Base-by-base conservation (phyloP, 1,284 basidiomycete genomes). In the Sutorius eximius region DNA sequence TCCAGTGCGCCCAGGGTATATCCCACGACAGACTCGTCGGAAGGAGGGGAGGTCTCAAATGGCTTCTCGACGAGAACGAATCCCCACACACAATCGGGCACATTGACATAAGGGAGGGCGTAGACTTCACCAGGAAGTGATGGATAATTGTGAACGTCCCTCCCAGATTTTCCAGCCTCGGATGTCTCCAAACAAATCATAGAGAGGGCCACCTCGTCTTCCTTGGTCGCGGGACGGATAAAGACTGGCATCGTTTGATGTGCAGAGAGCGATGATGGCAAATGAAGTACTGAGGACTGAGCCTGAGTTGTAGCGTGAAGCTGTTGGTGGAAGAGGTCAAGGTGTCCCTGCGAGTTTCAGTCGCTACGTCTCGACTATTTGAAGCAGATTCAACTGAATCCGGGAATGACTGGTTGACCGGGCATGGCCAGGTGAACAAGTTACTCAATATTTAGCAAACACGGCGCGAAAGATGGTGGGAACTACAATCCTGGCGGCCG, bases 171-270 rank as follows among this genome's bases (percentile, higher is more conserved):
- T 42, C 89, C 89, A 34, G 86, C 86, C 55, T 87, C 78, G 13
- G 78, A 86, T 3, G 89, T 91, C 52, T 87, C 75, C 38, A 91
- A 77, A 66, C 89, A 91, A 62, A 91, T 87, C 49, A 72, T 78
- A 52, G 84, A 86, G 45, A 91, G 73, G 0, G 81, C 76, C 2
- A 73, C 65, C 13, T 75, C 76, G 62, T 91, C 89, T 15, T 70
- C 70, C 52, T 75, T 72, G 34, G 74, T 77, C n/a, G 77, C 85
- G 60, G 68, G 75, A 56, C 86, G 85, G 61, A 89, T 82, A 51
- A 65, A 71, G 50, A 79, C 57, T 29, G 77, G 54, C 81, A 83
- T 82, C 12, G 33, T 20, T 29, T 38, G 41, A 22, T 44, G 49
- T 42, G 38, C 38, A 37, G 41, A 32, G 20, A 27, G 20, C 24